Base-by-base conservation (phyloP, 805 yeast genomes). In the Aciculoconidium aculeatum region DNA sequence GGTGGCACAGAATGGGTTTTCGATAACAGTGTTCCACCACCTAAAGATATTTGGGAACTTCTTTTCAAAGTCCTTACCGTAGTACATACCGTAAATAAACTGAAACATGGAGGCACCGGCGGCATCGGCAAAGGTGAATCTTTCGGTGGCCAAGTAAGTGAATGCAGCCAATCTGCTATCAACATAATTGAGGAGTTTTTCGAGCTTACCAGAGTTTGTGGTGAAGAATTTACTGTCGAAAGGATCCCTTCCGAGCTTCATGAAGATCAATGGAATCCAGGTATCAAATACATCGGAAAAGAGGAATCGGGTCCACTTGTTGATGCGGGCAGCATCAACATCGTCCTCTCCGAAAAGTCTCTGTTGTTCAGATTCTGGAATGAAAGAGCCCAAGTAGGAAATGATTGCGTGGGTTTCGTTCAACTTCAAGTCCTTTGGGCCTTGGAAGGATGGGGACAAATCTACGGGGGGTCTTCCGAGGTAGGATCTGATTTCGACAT, bases 21-120 rank as follows among this genome's bases (percentile, higher is more conserved):
- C 17, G 5, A 18, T 11, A 6, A 17, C 21, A 5, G 7, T 11
- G 15, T 17, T 25, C 28, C 28, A 25, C 28, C 28, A 25, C 8
- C 21, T 16, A 5, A 15, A 16, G 4, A n/a, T 6, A 10, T 15
- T 17, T 8, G 28, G 28, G 17, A 17, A 25, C 21, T 25, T 17
- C 7, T 6, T 5, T 25, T 25, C 28, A 12, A 25, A 25, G 4
- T 15, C 21, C n/a, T 15, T 16, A 7, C 28, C 28, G 21, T 11
- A 15, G n/a, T 11, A 25, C 15, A 16, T 12, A 6, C 21, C 21
- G 17, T 25, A 25, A 4, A 25, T 18, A n/a, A n/a, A n/a, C n/a
- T n/a, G n/a, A n/a, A n/a, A n/a, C n/a, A n/a, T n/a, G n/a, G n/a
- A n/a, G n/a, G n/a, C n/a, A n/a, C n/a, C n/a, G n/a, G n/a, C n/a